Conservation (phyloP, 306 rosid species). For the Lotus japonicus region DNA sequence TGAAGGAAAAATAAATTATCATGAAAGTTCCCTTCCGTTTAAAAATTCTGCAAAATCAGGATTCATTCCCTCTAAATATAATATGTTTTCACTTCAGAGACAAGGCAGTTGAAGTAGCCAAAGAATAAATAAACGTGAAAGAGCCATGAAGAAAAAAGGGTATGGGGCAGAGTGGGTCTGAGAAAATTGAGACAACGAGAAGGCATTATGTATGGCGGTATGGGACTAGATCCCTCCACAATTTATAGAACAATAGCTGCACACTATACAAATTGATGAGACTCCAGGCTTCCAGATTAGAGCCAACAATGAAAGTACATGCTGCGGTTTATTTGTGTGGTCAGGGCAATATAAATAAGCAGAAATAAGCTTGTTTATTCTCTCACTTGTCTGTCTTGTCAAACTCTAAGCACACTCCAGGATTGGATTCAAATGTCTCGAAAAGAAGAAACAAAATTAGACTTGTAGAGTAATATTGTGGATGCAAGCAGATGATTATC, state of each 20-base stretch:
- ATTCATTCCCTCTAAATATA: not conserved
- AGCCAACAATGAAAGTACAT: not conserved
- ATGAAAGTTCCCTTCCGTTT: not conserved
- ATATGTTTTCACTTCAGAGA: not conserved
- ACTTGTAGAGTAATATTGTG: too few species aligned
- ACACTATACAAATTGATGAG: not conserved
- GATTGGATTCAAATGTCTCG: not conserved
- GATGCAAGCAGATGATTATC: not conserved
- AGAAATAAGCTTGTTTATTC: not conserved
- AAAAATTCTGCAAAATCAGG: not conserved
- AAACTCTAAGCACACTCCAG: not conserved
- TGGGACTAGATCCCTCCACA: not conserved
- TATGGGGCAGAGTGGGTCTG: not conserved
- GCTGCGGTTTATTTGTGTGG: not conserved
- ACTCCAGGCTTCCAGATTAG: not conserved
- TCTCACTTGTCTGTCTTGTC: not conserved
- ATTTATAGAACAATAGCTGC: not conserved
- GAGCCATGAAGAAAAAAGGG: not conserved
- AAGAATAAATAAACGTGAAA: not conserved
- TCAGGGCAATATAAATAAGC: not conserved
- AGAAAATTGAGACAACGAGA: not conserved
- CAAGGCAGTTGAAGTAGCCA: not conserved
- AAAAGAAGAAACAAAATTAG: not conserved
- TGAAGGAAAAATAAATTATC: not conserved
- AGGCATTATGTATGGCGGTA: not conserved